A percentile compares a stretch with the other conserved stretches of the same genome.
These are phyloP conservation scores for Dissophora ornata DNA, from an alignment of 192 early-diverging fungal species.

Conservation along the genomic window DNA sequence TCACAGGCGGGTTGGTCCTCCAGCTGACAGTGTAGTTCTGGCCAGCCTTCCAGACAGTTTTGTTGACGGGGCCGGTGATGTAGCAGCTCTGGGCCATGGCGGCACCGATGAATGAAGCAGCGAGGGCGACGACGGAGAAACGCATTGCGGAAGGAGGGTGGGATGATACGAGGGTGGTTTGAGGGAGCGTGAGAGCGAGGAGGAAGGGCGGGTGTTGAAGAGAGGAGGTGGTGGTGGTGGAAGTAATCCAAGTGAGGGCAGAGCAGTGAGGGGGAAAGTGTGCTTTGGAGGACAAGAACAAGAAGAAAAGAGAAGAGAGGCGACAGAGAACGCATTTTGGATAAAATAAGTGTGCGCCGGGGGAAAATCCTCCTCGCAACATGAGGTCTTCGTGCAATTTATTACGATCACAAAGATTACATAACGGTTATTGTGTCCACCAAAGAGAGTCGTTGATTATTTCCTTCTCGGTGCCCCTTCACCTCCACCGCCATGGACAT, in stretches of 20 bases:
- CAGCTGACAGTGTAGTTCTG: conserved; percentile 5
- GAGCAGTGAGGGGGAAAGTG: neutral
- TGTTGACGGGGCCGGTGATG: conserved; percentile 21
- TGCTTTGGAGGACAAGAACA: neutral
- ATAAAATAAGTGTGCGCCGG: no score
- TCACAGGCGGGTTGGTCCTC: conserved; percentile 10
- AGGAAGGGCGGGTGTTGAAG: neutral
- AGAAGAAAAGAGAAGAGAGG: neutral
- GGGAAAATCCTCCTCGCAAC: no score
- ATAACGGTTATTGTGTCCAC: no score
- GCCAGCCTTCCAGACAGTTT: conserved; percentile 20
- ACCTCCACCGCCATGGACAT: no score
- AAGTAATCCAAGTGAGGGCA: conserved; percentile 30
- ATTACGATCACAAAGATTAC: no score
- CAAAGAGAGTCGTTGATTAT: no score
- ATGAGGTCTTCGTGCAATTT: no score
- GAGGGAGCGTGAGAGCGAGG: neutral
- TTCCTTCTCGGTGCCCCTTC: no score
- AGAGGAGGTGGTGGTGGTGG: neutral
- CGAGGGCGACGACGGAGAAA: conserved; percentile 27
- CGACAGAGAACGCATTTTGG: no score
- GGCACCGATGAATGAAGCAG: conserved; percentile 23
- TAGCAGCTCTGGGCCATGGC: conserved; percentile 29
- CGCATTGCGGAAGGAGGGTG: conserved; percentile 30
- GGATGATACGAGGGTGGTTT: neutral